Conservation (phyloP, 768 basidiomycete species). For the Candolleomyces efflorescens region DNA sequence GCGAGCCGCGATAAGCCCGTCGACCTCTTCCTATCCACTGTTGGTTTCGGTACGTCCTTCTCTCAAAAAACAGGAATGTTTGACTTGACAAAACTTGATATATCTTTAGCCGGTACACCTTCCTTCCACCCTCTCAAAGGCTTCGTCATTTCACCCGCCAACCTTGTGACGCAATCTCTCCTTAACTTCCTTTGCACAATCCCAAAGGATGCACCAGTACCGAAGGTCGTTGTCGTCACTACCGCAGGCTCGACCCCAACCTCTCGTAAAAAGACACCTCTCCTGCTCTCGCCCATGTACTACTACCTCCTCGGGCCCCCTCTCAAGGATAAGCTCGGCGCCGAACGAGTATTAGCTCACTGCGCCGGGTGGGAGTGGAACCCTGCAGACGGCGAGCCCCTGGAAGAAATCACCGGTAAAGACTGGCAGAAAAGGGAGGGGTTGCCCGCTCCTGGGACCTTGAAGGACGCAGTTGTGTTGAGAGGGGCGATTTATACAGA, state of each 20-base stretch:
- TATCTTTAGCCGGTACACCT: constrained; percentile 44
- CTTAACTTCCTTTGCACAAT: constrained; percentile 54
- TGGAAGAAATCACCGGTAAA: constrained; percentile 33
- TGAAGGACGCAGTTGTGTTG: constrained; percentile 46
- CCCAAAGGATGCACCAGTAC: constrained; percentile 34
- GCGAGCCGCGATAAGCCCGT: constrained; percentile 35
- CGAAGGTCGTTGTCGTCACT: constrained; percentile 52
- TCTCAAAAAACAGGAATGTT: neutral
- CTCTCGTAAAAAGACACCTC: constrained; percentile 43
- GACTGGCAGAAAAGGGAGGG: constrained; percentile 40
- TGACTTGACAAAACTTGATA: neutral
- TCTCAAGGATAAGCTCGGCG: constrained; percentile 59
- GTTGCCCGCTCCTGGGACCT: constrained; percentile 37
- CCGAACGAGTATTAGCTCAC: constrained; percentile 48
- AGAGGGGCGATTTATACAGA: constrained; percentile 58
- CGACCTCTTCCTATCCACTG: constrained; percentile 56
- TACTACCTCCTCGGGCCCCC: constrained; percentile 36
- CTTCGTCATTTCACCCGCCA: constrained; percentile 40
- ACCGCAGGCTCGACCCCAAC: constrained; percentile 46
- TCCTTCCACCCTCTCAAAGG: constrained; percentile 46
- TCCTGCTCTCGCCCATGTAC: constrained; percentile 47
- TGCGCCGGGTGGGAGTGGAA: constrained; percentile 51
- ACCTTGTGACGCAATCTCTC: constrained; percentile 57
- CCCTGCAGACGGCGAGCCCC: constrained; percentile 32
- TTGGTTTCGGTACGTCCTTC: constrained; percentile 39